Evolutionary conservation across 169 alveolate species (phyloP).

Genomic region (Plasmodium malariae): DNA sequence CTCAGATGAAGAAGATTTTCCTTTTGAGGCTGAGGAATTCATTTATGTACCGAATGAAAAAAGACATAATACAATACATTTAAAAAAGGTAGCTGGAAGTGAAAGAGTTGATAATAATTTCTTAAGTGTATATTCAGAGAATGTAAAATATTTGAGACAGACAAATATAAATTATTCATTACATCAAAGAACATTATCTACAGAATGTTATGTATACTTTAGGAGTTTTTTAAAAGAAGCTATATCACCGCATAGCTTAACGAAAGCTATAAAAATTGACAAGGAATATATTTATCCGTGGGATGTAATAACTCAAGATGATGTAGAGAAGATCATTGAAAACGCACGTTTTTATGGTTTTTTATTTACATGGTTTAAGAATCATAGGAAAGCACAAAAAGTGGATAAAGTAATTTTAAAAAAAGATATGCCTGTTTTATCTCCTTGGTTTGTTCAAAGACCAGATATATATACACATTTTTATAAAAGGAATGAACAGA

Average conservation of each 20-base stretch:
- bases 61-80: slow-evolving; percentile 49
- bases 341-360: slow-evolving; percentile 58
- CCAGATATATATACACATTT: slow-evolving; percentile 44
- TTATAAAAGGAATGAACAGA: slow-evolving; percentile 23
- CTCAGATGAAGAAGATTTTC: neutral
- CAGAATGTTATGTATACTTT: slow-evolving; percentile 68
- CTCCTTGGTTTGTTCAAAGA: slow-evolving; percentile 46
- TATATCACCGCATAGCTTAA: slow-evolving; percentile 64
- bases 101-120: slow-evolving; percentile 54
- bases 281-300: slow-evolving; percentile 73
- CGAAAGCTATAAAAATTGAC: slow-evolving; percentile 64
- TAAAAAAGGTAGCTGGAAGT: slow-evolving; percentile 39
- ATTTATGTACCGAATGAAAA: slow-evolving; percentile 32
- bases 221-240: slow-evolving; percentile 67
- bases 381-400: slow-evolving; percentile 69
- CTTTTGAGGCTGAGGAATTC: slow-evolving; percentile 25
- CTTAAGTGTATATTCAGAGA: slow-evolving; percentile 48
- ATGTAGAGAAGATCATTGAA: slow-evolving; percentile 43
- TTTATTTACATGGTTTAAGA: slow-evolving; percentile 66
- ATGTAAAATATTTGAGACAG: slow-evolving; percentile 59
- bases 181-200: slow-evolving; percentile 43
- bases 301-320: slow-evolving; percentile 68
- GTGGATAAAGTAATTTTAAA: slow-evolving; percentile 23
- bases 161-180: slow-evolving; percentile 51
- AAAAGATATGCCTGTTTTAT: slow-evolving; percentile 67